Evolutionary conservation across 495 filamentous ascomycete species (phyloP), one percentile per base, ranked within the genome.

Genomic region (Hypoxylon crocopeplum): DNA sequence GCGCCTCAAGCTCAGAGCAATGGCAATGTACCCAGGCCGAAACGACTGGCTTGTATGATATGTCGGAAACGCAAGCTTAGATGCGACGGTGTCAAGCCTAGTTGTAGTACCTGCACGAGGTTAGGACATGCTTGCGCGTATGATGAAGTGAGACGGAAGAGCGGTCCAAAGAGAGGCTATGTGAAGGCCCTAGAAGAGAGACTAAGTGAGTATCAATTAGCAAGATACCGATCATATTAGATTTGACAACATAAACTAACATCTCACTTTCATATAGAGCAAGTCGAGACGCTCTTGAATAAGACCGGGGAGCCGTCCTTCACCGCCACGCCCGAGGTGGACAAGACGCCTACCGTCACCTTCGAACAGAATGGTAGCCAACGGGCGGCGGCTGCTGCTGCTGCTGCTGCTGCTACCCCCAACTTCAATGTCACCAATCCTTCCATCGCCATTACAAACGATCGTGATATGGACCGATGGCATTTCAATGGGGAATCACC

Each of bases 121-220:
- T 76, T 99, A 48, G 87, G 90, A 30, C 94, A 99, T 75, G 86
- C 86, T 49, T 99, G 94, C 78, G 85, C 90, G 10, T 99, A 97
- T 68, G 94, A 98, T 75, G 94, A 99, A 75, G 88, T 93, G 44
- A 85, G 94, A 69, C 90, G 92, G 76, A 99, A 99, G 82, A 98
- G 94, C 72, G 94, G 94, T 7, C 94, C 94, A 3, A 99, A 98
- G 78, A 83, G 95, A 69, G 94, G 94, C 56, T 98, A 99, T 74
- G 95, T 99, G 53, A 99, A 98, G 79, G 91, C 93, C 47, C 71
- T 99, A 69, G 95, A 98, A 76, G 93, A 95, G 54, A 84, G 95
- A 66, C 75, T 99, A 67, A 92, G 93, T 97, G 80, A 70, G 85
- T 71, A 46, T 34, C 25, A 25, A 44, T 58, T 36, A 40, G 13